Conservation (phyloP, 2,329 filamentous ascomycete species). For the Ambrosiella cleistominuta region DNA sequence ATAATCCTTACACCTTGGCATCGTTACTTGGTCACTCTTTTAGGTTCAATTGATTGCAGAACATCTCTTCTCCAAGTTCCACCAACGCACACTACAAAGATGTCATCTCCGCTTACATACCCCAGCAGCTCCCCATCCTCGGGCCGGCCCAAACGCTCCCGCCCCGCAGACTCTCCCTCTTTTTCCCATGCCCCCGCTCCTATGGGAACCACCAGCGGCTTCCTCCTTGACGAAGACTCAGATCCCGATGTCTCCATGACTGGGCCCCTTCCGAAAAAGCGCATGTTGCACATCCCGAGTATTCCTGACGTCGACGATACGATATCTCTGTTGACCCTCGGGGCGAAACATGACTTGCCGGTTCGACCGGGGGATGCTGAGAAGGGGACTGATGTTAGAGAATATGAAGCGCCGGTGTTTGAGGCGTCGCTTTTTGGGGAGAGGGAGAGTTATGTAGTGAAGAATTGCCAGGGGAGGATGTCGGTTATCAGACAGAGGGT, state of each 20-base stretch:
- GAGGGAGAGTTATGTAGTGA: constrained; percentile 24
- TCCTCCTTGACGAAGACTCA: constrained; percentile 13
- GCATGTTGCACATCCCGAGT: constrained; percentile 7
- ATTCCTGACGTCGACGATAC: constrained; percentile 1
- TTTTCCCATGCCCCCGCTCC: not conserved
- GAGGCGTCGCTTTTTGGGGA: constrained; percentile 13
- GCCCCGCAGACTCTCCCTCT: constrained; percentile 9
- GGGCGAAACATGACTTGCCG: not conserved
- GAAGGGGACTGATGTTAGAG: not conserved
- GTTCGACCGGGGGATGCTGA: no score
- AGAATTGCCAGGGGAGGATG: constrained; percentile 40
- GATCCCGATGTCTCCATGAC: constrained; percentile 7
- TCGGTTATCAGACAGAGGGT: constrained; percentile 39
- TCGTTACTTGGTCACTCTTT: not conserved
- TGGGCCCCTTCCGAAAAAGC: constrained; percentile 8
- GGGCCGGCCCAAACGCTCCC: constrained; percentile 11
- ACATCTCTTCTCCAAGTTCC: not conserved
- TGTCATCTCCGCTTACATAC: constrained; percentile 13
- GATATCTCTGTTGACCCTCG: not conserved
- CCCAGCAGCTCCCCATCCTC: constrained; percentile 13
- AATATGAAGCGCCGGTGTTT: not conserved
- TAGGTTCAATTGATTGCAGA: not conserved
- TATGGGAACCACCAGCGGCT: constrained; percentile 11
- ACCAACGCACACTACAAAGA: not conserved
- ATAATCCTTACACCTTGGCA: no score